Percentiles rank a stretch among this genome's conserved stretches.
Evolutionary conservation across 306 rosid genomes (phyloP).

Genomic region (Quercus bicolor): DNA sequence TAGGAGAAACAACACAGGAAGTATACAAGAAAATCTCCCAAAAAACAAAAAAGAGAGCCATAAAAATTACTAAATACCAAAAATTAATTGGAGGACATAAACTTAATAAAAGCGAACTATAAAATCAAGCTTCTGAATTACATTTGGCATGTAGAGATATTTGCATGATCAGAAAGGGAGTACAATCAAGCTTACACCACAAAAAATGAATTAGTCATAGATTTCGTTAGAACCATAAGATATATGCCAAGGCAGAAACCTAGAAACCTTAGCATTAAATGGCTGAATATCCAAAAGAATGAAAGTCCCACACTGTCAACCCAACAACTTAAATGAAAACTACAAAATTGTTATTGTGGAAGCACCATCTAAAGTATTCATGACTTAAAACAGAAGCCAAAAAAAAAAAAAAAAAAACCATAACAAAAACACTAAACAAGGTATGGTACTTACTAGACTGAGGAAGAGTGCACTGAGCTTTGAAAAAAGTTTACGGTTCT

Average conservation of each 20-base stretch:
- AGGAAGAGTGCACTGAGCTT: constrained; percentile 66
- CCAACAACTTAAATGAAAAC: neutral
- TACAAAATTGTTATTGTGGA: neutral
- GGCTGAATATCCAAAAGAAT: neutral
- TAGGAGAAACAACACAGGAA: neutral
- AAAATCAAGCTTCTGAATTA: neutral
- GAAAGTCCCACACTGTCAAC: neutral
- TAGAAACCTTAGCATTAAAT: neutral
- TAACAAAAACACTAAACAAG: constrained; percentile 15
- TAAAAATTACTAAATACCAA: neutral
- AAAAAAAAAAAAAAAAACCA: neutral
- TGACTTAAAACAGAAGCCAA: neutral
- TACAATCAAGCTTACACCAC: neutral
- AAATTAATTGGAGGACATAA: neutral
- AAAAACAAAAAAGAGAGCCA: neutral
- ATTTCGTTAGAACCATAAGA: neutral
- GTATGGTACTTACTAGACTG: constrained; percentile 55
- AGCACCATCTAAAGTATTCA: neutral
- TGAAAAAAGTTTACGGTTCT: constrained; percentile 62
- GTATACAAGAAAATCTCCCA: neutral
- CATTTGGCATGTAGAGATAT: neutral
- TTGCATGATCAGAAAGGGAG: neutral
- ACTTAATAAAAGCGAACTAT: neutral
- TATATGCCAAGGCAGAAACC: neutral
- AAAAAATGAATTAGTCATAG: no score